Percentiles rank a stretch among this genome's conserved stretches.
Conservation (phyloP, 805 yeast genomes). For the Schwanniomyces vanrijiae region DNA sequence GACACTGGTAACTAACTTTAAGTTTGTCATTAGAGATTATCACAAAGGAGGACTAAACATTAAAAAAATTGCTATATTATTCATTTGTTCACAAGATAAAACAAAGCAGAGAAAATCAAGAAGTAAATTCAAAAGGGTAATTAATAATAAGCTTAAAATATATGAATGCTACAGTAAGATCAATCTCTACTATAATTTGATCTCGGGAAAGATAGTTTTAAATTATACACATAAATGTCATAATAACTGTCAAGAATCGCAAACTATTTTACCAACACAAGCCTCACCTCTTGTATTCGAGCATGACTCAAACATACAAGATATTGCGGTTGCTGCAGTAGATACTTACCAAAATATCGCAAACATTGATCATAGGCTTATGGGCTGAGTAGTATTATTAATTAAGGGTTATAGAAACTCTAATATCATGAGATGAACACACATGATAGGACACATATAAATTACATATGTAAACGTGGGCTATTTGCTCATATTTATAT, state of each 20-base stretch:
- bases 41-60: conserved; percentile 8
- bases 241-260: neutral
- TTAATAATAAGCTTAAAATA: conserved; percentile 4
- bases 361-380: conserved; percentile 1
- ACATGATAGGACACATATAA: too few species aligned
- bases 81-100: conserved; percentile 7
- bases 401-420: too few species aligned
- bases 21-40: conserved; percentile 7
- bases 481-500: too few species aligned
- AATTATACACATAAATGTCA: conserved; percentile 5
- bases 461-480: too few species aligned
- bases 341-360: neutral
- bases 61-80: conserved; percentile 6
- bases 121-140: conserved; percentile 3
- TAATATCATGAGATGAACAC: too few species aligned
- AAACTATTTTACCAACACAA: too few species aligned
- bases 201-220: conserved; percentile 1
- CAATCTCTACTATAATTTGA: conserved; percentile 4
- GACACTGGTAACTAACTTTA: conserved; percentile 4
- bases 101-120: conserved; percentile 7
- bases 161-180: conserved; percentile 5
- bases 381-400: neutral
- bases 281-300: neutral
- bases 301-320: neutral
- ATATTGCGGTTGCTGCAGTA: conserved; percentile 1